phyloP scores from a whole-genome alignment of 306 rosid genomes.

The Ormosia semicastrata region DNA sequence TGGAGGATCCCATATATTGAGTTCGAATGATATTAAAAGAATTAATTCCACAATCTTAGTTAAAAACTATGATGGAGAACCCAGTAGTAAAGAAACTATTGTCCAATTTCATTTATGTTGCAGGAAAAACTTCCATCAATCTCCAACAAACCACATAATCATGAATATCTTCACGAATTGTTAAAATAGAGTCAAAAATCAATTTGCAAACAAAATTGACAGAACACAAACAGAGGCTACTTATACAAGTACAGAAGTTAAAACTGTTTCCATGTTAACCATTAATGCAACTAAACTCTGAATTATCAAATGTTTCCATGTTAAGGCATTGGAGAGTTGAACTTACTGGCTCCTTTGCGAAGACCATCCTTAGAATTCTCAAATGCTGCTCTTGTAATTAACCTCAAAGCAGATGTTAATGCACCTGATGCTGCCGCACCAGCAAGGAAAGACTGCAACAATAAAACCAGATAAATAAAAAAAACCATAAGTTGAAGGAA shows the following conservation, averaged over 20 bases:
- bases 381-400: constrained; percentile 79
- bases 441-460: constrained; percentile 72
- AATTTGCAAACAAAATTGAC: neutral
- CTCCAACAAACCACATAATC: neutral
- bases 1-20: neutral
- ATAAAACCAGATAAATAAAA: neutral
- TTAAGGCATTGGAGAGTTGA: neutral
- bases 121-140: neutral
- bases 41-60: neutral
- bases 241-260: neutral
- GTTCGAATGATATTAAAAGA: neutral
- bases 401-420: constrained; percentile 75
- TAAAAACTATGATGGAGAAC: neutral
- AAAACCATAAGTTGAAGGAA: neutral
- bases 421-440: constrained; percentile 89
- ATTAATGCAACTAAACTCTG: neutral
- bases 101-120: neutral
- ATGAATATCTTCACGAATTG: neutral
- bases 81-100: neutral
- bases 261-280: neutral
- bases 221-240: neutral
- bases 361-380: constrained; percentile 68
- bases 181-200: neutral
- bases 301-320: neutral
- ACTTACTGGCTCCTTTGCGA: constrained; percentile 89